Conservation (phyloP, 2,329 filamentous ascomycete genomes). For the Plenodomus biglobosus region DNA sequence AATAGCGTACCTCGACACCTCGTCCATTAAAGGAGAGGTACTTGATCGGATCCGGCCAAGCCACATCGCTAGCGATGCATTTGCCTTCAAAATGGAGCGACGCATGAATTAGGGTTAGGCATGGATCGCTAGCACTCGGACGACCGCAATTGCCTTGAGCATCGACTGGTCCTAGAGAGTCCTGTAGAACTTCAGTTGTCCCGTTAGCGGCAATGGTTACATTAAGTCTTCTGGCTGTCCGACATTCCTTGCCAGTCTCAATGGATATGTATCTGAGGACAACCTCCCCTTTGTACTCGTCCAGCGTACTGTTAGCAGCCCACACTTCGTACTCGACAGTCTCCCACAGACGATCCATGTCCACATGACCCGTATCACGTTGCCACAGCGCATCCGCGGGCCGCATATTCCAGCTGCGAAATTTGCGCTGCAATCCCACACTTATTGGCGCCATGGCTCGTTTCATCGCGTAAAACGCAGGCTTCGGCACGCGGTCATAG, state of each 20-base stretch:
- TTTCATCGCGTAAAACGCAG: conserved; percentile 73
- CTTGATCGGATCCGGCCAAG: conserved; percentile 64
- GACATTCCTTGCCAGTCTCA: conserved; percentile 54
- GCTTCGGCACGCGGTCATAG: conserved; percentile 75
- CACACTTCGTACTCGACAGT: conserved; percentile 54
- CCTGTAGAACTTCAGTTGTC: conserved; percentile 54
- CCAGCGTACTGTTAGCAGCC: conserved; percentile 54
- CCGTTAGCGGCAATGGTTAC: conserved; percentile 55
- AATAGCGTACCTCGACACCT: conserved; percentile 47
- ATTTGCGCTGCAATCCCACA: conserved; percentile 60
- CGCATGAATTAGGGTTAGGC: conserved; percentile 56
- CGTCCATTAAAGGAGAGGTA: conserved; percentile 57
- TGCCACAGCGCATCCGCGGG: conserved; percentile 42
- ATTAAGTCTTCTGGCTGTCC: conserved; percentile 47
- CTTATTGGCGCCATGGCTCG: conserved; percentile 52
- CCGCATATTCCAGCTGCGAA: conserved; percentile 49
- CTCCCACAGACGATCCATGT: conserved; percentile 22
- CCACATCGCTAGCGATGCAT: conserved; percentile 55
- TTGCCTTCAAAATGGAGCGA: conserved; percentile 53
- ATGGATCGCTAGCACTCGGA: conserved; percentile 52
- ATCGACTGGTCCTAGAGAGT: conserved; percentile 21
- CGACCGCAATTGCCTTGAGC: neutral
- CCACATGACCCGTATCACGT: conserved; percentile 32
- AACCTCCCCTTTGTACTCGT: conserved; percentile 49
- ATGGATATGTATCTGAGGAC: conserved; percentile 57